These are phyloP conservation scores for Daldinia eschscholtzii DNA, from an alignment of 2,329 filamentous ascomycete genomes.

Conservation along the genomic window DNA sequence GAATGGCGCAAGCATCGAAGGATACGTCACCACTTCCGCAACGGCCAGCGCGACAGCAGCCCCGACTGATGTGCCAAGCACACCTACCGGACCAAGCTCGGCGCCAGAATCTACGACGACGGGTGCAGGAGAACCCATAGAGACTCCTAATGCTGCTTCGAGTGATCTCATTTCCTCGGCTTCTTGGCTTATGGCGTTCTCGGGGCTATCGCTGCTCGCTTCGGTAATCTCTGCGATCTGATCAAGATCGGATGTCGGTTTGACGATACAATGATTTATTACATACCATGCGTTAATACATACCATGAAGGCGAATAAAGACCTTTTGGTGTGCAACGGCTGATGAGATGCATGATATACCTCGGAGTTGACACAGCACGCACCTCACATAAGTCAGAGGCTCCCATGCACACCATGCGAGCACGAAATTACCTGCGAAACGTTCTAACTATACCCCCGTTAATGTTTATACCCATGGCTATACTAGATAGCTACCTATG, in stretches of 20 bases:
- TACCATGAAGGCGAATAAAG: too few relatives aligned
- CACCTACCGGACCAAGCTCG: not conserved
- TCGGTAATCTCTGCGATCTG: not conserved
- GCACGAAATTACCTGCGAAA: too few relatives aligned
- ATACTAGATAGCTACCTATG: not conserved
- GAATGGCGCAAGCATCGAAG: not conserved
- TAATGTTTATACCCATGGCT: not conserved
- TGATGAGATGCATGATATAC: not conserved
- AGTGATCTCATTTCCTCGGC: not conserved
- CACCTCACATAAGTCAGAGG: too few relatives aligned
- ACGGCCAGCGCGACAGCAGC: not conserved
- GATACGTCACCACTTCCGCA: conserved; percentile 3
- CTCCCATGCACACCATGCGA: too few relatives aligned
- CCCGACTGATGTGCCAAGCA: not conserved
- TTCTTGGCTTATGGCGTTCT: not conserved
- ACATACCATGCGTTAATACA: too few relatives aligned
- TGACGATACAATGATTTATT: not conserved
- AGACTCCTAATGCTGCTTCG: not conserved
- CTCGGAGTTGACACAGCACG: too few relatives aligned
- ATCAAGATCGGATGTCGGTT: not conserved
- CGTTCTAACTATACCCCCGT: not conserved
- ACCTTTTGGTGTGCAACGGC: too few relatives aligned
- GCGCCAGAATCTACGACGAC: not conserved
- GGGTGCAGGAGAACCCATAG: not conserved
- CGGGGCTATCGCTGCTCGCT: not conserved